phyloP scores from a whole-genome alignment of 768 basidiomycete genomes.

The Mycena capillaripes region DNA sequence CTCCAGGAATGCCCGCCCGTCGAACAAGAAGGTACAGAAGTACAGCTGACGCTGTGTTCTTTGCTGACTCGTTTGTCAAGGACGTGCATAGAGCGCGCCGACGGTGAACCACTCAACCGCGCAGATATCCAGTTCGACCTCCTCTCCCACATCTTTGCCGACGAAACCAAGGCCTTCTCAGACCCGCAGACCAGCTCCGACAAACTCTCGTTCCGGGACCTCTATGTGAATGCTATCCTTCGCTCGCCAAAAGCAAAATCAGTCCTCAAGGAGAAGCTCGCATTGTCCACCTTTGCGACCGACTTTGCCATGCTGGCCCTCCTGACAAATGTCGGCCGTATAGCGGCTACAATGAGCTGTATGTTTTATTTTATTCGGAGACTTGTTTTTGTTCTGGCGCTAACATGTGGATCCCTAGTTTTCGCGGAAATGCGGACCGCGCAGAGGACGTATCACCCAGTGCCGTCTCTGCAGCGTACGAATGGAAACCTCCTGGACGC shows the following conservation, averaged over 20 bases:
- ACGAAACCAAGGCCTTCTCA: conserved; percentile 70
- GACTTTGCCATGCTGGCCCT: conserved; percentile 84
- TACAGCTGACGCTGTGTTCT: too few relatives aligned
- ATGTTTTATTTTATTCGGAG: conserved; percentile 44
- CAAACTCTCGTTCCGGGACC: conserved; percentile 72
- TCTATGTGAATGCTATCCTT: conserved; percentile 65
- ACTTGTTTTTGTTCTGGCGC: conserved; percentile 22
- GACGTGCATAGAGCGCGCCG: conserved; percentile 65
- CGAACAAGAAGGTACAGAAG: too few relatives aligned
- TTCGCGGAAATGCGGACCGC: conserved; percentile 87
- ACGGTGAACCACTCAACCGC: conserved; percentile 78
- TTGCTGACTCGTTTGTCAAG: conserved; percentile 43
- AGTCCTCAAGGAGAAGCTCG: conserved; percentile 79
- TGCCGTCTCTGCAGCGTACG: conserved; percentile 79
- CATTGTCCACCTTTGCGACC: conserved; percentile 69
- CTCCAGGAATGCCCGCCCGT: background rate
- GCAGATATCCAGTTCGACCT: conserved; percentile 85
- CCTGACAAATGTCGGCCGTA: conserved; percentile 82
- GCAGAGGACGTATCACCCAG: conserved; percentile 82
- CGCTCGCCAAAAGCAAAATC: conserved; percentile 79
- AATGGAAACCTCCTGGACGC: conserved; percentile 83
- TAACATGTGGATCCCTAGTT: conserved; percentile 55
- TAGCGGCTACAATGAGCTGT: conserved; percentile 91
- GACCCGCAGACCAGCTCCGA: conserved; percentile 51
- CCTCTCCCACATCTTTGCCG: conserved; percentile 81